Base-by-base conservation (phyloP, 2,329 filamentous ascomycete genomes). In the Botryosphaeria agaves region DNA sequence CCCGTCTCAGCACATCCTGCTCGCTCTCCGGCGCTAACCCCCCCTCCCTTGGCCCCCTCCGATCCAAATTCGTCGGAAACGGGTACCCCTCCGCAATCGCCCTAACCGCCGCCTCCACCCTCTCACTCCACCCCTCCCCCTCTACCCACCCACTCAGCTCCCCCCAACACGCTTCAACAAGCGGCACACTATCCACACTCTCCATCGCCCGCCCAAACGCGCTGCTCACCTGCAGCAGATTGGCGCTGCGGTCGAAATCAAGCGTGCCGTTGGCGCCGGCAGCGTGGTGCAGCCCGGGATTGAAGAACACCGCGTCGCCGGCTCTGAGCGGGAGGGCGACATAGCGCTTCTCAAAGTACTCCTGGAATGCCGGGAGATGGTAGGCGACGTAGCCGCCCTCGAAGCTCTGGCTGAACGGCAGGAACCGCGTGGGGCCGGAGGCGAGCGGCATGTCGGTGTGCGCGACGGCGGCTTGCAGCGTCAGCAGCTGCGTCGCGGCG, bases 121-220 rank as follows among this genome's bases (percentile, higher is more conserved):
- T 51, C 0, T 48, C 46, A 33, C 49, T 61, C 32, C 58, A 17
- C 1, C 59, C 56, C 14, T 58, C 39, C 33, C 49, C 44, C 5
- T 36, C 35, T n/a, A n/a, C n/a, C n/a, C n/a, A n/a, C n/a, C n/a
- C n/a, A 19, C 26, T 33, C 24, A 69, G 19, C 2, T 42, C 31
- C 4, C 57, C 50, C 61, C 62, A 71, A 2, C 51, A 59, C 14
- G 31, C 45, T 26, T 60, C 56, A 3, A 69, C 45, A 15, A 69
- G 39, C 3, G 62, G 58, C 8, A 65, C 31, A 0, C 58, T 53
- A 39, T 76, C 66, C 7, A 76, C 55, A 1, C 43, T 59, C 50
- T 76, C 72, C 70, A 76, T 77, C 0, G 70, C 56, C 42, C 72
- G 73, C 0, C 70, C 71, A 41, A 76, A 69, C 0, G 69, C 68